Evolutionary conservation across 305 asterid species (phyloP).

Genomic region (Fraxinus nigra): DNA sequence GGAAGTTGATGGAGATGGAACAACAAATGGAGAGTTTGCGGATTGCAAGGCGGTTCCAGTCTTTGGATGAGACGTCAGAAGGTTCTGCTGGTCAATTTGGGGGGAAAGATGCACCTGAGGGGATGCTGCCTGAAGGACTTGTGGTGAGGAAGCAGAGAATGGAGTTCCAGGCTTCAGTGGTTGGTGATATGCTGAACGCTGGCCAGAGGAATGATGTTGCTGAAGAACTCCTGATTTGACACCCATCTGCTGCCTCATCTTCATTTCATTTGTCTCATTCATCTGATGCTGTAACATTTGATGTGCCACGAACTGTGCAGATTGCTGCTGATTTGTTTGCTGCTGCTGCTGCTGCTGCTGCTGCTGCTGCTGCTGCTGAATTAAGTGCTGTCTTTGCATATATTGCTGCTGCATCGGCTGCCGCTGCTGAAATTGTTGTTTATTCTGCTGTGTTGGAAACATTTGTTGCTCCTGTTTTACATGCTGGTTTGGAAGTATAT

Average conservation of each 20-base stretch:
- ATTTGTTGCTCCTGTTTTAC: slow-evolving; percentile 82
- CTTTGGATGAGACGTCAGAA: slow-evolving; percentile 55
- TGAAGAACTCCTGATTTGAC: slow-evolving; percentile 75
- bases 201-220: slow-evolving; percentile 61
- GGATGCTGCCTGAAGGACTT: slow-evolving; percentile 62
- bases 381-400: slow-evolving; percentile 58
- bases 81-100: slow-evolving; percentile 74
- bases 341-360: not conserved
- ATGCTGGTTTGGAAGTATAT: slow-evolving; percentile 68
- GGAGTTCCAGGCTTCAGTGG: slow-evolving; percentile 63
- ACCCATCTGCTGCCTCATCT: slow-evolving; percentile 84
- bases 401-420: slow-evolving; percentile 60
- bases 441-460: slow-evolving; percentile 62
- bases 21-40: slow-evolving; percentile 79
- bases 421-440: slow-evolving; percentile 78
- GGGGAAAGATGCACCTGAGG: slow-evolving; percentile 85
- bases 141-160: slow-evolving; percentile 76
- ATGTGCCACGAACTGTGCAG: slow-evolving; percentile 58
- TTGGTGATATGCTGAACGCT: slow-evolving; percentile 62
- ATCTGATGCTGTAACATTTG: slow-evolving; percentile 74
- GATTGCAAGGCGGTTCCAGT: slow-evolving; percentile 85
- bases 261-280: slow-evolving; percentile 71
- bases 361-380: slow-evolving; percentile 50
- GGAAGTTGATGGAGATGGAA: slow-evolving; percentile 89
- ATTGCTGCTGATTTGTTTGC: slow-evolving; percentile 63